These are phyloP conservation scores for Neurospora pannonica DNA, from an alignment of 495 filamentous ascomycete species.

Conservation along the genomic window DNA sequence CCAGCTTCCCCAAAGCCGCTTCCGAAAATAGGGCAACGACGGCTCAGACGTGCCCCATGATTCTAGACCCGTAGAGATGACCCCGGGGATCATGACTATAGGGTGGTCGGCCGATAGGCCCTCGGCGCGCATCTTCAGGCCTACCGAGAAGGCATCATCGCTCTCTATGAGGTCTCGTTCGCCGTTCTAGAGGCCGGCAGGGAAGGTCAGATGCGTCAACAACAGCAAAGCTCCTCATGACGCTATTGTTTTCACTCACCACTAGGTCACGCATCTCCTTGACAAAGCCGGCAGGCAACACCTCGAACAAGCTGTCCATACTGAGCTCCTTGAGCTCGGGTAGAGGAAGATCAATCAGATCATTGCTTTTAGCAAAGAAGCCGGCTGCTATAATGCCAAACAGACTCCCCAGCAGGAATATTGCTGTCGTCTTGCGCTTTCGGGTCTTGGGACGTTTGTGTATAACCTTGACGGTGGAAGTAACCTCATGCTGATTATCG, in stretches of 20 bases:
- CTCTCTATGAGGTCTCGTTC: constrained; percentile 73
- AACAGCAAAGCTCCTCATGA: not conserved
- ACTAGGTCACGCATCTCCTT: constrained; percentile 76
- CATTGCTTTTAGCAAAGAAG: constrained; percentile 76
- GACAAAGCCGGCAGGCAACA: constrained; percentile 70
- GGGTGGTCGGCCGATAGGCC: constrained; percentile 77
- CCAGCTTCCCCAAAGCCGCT: constrained; percentile 94
- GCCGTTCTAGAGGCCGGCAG: constrained; percentile 45
- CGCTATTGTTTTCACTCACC: constrained; percentile 34
- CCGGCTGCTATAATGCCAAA: constrained; percentile 75
- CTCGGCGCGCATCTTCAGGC: constrained; percentile 70
- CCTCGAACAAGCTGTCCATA: constrained; percentile 72
- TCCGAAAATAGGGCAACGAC: constrained; percentile 85
- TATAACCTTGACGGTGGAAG: constrained; percentile 32
- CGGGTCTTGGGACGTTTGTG: constrained; percentile 35
- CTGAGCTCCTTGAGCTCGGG: constrained; percentile 73
- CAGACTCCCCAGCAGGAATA: constrained; percentile 74
- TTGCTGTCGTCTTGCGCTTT: constrained; percentile 65
- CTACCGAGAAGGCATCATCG: constrained; percentile 89
- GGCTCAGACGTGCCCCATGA: constrained; percentile 82
- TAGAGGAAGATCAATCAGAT: constrained; percentile 59
- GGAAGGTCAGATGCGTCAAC: constrained; percentile 8
- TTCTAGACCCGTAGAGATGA: constrained; percentile 94
- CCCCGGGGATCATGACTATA: constrained; percentile 93
- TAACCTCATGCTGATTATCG: constrained; percentile 28